phyloP scores from a whole-genome alignment of 345 rosid species.

The Reutealis trisperma region DNA sequence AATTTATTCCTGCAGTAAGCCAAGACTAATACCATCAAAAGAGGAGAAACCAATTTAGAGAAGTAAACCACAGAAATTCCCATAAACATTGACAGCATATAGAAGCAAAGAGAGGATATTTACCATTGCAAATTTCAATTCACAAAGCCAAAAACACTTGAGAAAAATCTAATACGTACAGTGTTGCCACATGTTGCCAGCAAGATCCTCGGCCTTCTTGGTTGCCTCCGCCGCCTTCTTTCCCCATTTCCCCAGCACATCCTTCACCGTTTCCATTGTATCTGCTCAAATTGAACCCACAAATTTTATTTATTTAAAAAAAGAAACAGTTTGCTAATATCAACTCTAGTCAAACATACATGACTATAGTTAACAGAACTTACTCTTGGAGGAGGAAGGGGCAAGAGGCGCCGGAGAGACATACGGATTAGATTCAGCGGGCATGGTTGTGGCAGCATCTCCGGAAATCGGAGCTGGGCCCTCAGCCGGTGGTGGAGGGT shows the following conservation, averaged over 20 bases:
- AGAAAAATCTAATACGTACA: slow-evolving; percentile 34
- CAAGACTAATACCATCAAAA: not conserved
- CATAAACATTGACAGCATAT: no score
- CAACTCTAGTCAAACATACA: not conserved
- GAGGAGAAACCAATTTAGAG: not conserved
- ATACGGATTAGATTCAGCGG: slow-evolving; percentile 79
- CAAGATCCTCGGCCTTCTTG: slow-evolving; percentile 91
- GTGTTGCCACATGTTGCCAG: slow-evolving; percentile 91
- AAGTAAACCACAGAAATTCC: not conserved
- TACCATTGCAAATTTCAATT: no score
- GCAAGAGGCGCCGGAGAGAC: slow-evolving; percentile 55
- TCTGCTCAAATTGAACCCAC: slow-evolving; percentile 40
- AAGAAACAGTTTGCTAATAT: not conserved
- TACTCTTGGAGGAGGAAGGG: slow-evolving; percentile 58
- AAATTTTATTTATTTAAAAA: not conserved
- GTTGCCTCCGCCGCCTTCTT: slow-evolving; percentile 90
- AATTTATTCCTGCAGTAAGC: no score
- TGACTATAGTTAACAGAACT: not conserved
- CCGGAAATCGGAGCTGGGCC: slow-evolving; percentile 49
- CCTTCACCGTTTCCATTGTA: slow-evolving; percentile 82
- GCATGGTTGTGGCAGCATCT: slow-evolving; percentile 71
- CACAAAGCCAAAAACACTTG: not conserved
- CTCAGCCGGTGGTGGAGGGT: slow-evolving; percentile 4
- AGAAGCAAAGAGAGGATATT: not conserved
- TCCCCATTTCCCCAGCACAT: slow-evolving; percentile 79